Percentiles rank a stretch among this genome's conserved stretches.
These are phyloP conservation scores for Moesziomyces antarcticus DNA, from an alignment of 1,284 basidiomycete species.

Conservation along the genomic window DNA sequence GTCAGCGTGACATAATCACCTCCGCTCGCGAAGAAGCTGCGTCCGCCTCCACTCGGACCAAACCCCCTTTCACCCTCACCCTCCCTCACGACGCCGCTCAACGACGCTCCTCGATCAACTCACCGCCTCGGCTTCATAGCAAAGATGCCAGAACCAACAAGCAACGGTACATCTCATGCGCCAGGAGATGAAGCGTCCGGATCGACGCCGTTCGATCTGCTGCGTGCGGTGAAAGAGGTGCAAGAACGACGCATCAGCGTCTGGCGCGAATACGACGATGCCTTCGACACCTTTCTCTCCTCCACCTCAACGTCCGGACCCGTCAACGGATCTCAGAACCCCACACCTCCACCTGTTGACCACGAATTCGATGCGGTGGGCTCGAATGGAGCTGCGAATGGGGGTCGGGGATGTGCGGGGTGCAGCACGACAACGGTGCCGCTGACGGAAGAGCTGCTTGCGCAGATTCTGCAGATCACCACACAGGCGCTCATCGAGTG, in stretches of 20 bases:
- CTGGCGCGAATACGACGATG: conserved; percentile 59
- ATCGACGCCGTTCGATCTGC: conserved; percentile 29
- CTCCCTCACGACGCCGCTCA: too few species aligned
- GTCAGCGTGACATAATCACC: conserved; percentile 33
- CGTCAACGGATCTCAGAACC: conserved; percentile 26
- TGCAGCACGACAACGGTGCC: conserved; percentile 32
- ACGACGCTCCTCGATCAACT: background rate
- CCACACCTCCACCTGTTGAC: background rate
- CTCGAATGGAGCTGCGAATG: background rate
- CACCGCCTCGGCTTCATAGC: background rate
- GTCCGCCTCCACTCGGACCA: conserved; percentile 27
- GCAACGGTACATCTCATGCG: too few species aligned
- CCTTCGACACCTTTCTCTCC: conserved; percentile 32
- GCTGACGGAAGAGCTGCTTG: conserved; percentile 28
- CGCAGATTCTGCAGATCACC: conserved; percentile 50
- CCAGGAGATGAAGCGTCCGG: background rate
- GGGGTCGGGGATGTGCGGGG: conserved; percentile 13
- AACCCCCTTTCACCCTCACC: background rate
- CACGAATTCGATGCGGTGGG: background rate
- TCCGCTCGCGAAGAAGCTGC: conserved; percentile 4
- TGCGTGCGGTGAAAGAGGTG: conserved; percentile 47
- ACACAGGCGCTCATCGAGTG: conserved; percentile 53
- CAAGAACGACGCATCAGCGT: conserved; percentile 49
- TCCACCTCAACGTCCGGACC: conserved; percentile 5
- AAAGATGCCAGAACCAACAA: conserved; percentile 19